Evolutionary conservation across 2,329 filamentous ascomycete species (phyloP).

Genomic region (Lachnellula cervina): DNA sequence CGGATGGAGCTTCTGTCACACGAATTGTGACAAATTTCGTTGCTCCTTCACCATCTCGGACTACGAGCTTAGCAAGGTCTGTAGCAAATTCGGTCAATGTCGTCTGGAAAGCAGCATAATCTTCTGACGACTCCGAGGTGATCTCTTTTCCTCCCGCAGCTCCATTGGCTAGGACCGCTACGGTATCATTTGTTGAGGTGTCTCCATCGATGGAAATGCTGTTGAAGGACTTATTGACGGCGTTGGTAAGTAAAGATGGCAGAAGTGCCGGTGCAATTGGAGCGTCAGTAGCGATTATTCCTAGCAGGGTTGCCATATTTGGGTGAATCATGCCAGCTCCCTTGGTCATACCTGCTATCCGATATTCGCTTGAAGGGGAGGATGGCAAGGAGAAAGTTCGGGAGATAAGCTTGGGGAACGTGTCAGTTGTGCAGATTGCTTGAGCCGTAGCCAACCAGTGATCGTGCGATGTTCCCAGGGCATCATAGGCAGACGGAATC

Average conservation of each 20-base stretch:
- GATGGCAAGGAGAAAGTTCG: conserved; percentile 79
- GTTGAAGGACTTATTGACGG: conserved; percentile 86
- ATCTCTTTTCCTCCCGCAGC: conserved; percentile 72
- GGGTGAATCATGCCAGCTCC: conserved; percentile 99
- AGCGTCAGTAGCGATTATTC: conserved; percentile 87
- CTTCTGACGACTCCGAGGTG: conserved; percentile 47
- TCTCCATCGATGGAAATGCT: conserved; percentile 95
- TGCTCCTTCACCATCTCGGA: conserved; percentile 93
- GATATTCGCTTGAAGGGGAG: conserved; percentile 69
- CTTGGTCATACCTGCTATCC: conserved; percentile 92
- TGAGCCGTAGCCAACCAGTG: conserved; percentile 83
- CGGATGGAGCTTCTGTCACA: conserved; percentile 66
- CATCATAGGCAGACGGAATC: conserved; percentile 70
- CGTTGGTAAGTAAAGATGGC: conserved; percentile 63
- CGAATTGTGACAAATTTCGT: conserved; percentile 97
- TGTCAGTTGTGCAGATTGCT: conserved; percentile 97
- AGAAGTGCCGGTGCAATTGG: conserved; percentile 67
- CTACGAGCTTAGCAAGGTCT: conserved; percentile 85
- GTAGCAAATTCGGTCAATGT: conserved; percentile 74
- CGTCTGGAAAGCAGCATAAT: conserved; percentile 65
- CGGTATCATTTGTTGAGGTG: conserved; percentile 95
- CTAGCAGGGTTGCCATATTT: conserved; percentile 95
- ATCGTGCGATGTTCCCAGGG: conserved; percentile 69
- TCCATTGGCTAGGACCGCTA: conserved; percentile 92
- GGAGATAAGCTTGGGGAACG: conserved; percentile 93